Conservation (phyloP, 176 grass and related monocot genomes). For the Dendrocalamus sinicus region DNA sequence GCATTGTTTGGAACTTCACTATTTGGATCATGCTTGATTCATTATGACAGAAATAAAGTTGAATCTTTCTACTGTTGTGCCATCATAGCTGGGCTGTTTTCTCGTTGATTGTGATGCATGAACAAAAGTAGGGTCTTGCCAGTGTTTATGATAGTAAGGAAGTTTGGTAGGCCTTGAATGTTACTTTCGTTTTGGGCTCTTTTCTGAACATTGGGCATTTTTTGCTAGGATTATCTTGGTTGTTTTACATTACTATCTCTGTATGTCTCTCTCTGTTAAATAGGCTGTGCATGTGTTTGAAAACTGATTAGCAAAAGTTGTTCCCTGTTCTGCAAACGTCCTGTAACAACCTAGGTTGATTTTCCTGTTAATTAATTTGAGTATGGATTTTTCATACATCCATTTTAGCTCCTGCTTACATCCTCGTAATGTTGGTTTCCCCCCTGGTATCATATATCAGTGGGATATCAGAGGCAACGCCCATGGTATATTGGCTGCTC, state of each 20-base stretch:
- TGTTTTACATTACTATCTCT: conserved; percentile 42
- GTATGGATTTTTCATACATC: conserved; percentile 18
- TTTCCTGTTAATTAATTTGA: background rate
- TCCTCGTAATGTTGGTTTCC: conserved; percentile 16
- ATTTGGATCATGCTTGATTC: conserved; percentile 41
- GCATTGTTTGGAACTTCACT: conserved; percentile 38
- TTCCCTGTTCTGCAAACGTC: conserved; percentile 6
- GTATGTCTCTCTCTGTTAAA: background rate
- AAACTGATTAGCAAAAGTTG: conserved; percentile 29
- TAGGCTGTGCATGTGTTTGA: conserved; percentile 1
- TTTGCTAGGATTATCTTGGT: background rate
- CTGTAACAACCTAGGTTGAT: conserved; percentile 9
- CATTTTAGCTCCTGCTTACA: conserved; percentile 11
- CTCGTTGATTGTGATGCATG: background rate
- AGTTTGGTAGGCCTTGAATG: conserved; percentile 51
- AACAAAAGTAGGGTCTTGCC: conserved; percentile 50
- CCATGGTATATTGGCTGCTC: conserved; percentile 85
- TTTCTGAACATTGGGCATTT: conserved; percentile 17
- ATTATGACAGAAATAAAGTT: conserved; percentile 34
- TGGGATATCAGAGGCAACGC: conserved; percentile 96
- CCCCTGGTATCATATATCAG: conserved; percentile 51
- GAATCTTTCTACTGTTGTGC: conserved; percentile 25
- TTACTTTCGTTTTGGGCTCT: conserved; percentile 42
- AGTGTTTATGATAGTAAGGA: conserved; percentile 54
- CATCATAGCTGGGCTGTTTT: conserved; percentile 30